Evolutionary conservation across 1,284 basidiomycete species (phyloP).

Genomic region (Heliocybe sulcata): DNA sequence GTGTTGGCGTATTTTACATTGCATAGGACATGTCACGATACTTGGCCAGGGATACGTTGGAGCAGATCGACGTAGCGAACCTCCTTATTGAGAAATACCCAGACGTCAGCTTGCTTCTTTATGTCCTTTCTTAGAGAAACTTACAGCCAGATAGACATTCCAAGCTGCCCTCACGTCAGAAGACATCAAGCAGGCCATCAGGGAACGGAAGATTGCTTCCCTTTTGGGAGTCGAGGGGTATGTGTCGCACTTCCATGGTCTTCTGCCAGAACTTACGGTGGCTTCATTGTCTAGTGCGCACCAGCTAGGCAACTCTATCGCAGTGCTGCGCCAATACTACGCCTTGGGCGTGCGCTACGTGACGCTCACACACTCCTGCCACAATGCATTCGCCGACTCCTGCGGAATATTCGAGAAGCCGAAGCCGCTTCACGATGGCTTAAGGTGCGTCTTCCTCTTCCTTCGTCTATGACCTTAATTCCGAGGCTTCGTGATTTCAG

Average conservation of each 20-base stretch:
- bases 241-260: constrained; percentile 13
- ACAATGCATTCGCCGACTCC: constrained; percentile 91
- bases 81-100: constrained; percentile 74
- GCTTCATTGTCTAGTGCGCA: too few relatives aligned
- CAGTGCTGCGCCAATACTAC: constrained; percentile 72
- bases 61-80: constrained; percentile 85
- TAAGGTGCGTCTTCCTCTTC: constrained; percentile 42
- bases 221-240: constrained; percentile 89
- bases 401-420: constrained; percentile 52
- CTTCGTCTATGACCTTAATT: background rate
- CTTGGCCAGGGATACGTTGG: constrained; percentile 73
- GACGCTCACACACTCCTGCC: constrained; percentile 84
- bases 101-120: constrained; percentile 42
- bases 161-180: constrained; percentile 48
- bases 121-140: background rate
- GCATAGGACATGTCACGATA: too few relatives aligned
- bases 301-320: constrained; percentile 85
- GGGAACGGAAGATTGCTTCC: constrained; percentile 73
- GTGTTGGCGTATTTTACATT: constrained; percentile 9
- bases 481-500: constrained; percentile 11
- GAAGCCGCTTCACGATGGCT: constrained; percentile 56
- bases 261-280: too few relatives aligned
- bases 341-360: constrained; percentile 82
- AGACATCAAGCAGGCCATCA: constrained; percentile 60
- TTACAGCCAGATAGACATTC: constrained; percentile 49